Percentiles rank a stretch among this genome's conserved stretches.
These are phyloP conservation scores for Paramecium biaurelia DNA, from an alignment of 73 alveolate species.

Conservation along the genomic window DNA sequence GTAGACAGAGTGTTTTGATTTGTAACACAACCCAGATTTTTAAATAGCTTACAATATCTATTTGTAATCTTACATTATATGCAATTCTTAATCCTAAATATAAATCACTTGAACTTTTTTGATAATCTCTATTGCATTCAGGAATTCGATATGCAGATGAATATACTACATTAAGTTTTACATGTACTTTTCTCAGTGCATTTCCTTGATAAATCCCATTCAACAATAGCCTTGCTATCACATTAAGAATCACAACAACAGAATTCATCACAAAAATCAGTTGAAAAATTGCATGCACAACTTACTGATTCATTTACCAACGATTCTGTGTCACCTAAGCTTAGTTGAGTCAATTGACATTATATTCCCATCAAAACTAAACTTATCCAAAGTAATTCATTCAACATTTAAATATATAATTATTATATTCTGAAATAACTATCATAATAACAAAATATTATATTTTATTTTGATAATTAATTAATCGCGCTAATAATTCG, in stretches of 20 bases:
- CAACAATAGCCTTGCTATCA: not conserved
- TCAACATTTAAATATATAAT: not conserved
- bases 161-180: not conserved
- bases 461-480: not conserved
- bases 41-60: not conserved
- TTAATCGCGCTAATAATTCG: not conserved
- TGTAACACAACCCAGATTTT: constrained; percentile 33
- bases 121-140: not conserved
- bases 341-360: not conserved
- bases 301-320: not conserved
- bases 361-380: not conserved
- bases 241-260: constrained; percentile 43
- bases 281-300: not conserved
- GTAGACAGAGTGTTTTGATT: not conserved
- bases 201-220: constrained; percentile 11
- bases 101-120: not conserved
- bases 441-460: not conserved
- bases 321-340: not conserved
- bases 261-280: not conserved
- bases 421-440: not conserved
- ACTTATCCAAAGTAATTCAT: not conserved
- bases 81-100: constrained; percentile 13
- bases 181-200: not conserved
- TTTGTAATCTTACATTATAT: not conserved
- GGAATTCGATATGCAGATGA: not conserved